phyloP scores from a whole-genome alignment of 805 yeast genomes.

The Blastobotrys americana region DNA sequence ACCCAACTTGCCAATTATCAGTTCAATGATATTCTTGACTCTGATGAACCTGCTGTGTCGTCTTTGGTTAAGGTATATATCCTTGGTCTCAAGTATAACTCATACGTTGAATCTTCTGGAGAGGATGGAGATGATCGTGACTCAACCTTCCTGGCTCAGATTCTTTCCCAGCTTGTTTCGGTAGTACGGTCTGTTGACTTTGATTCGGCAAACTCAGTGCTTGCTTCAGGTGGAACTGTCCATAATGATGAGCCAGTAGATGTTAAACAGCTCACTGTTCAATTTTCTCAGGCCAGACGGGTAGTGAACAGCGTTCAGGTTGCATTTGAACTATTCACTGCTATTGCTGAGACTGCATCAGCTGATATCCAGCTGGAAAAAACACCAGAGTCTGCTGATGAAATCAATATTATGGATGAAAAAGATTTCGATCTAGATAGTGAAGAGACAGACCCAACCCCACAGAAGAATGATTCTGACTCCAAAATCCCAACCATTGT shows the following conservation, averaged over 20 bases:
- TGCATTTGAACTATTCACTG: conserved; percentile 67
- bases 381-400: conserved; percentile 1
- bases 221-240: conserved; percentile 11
- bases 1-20: conserved; percentile 8
- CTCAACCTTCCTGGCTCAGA: conserved; percentile 9
- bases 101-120: conserved; percentile 12
- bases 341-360: conserved; percentile 55
- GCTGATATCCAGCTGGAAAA: conserved; percentile 12
- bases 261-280: conserved; percentile 12
- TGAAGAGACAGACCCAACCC: conserved; percentile 11
- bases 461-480: conserved; percentile 7
- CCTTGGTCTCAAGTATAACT: conserved; percentile 26
- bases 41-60: conserved; percentile 2
- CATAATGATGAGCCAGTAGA: conserved; percentile 20
- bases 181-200: conserved; percentile 13
- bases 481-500: conserved; percentile 11
- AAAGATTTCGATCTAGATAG: conserved; percentile 15
- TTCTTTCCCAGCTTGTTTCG: conserved; percentile 14
- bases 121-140: conserved; percentile 9
- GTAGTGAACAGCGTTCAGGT: conserved; percentile 58
- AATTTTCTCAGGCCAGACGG: conserved; percentile 27
- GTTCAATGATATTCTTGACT: conserved; percentile 5
- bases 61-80: conserved; percentile 21
- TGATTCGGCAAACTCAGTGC: conserved; percentile 7
- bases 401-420: conserved; percentile 7